phyloP scores from a whole-genome alignment of 108 stramenopile species.

The Pelagomonas calceolata region DNA sequence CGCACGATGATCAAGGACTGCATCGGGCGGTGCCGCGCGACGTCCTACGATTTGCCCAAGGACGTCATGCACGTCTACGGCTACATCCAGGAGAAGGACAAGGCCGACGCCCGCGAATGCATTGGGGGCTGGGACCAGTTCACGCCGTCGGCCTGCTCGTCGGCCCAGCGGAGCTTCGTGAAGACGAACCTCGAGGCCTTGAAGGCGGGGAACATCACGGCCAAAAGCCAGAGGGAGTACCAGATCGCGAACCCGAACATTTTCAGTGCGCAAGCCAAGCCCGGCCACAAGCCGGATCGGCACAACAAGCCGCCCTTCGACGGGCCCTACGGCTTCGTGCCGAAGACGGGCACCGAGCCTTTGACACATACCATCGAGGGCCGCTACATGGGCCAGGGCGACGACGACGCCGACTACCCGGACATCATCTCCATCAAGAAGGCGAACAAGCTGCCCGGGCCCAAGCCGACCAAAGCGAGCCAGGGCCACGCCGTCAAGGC shows the following conservation, averaged over 20 bases:
- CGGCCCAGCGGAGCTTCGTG: not conserved
- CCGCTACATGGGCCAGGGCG: not conserved
- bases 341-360: not conserved
- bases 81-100: not conserved
- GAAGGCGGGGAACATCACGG: not conserved
- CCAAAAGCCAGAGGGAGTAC: not conserved
- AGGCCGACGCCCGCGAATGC: not conserved
- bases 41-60: not conserved
- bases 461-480: not conserved
- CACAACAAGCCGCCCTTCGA: not conserved
- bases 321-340: not conserved
- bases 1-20: not conserved
- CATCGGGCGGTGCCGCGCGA: not conserved
- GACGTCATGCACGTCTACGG: not conserved
- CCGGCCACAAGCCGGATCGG: not conserved
- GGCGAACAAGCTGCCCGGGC: not conserved
- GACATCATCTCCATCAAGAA: not conserved
- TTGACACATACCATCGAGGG: not conserved
- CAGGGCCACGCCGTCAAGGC: not conserved
- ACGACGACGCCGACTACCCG: not conserved
- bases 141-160: not conserved
- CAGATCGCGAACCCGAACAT: not conserved
- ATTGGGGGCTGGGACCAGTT: not conserved
- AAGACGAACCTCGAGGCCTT: not conserved
- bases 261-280: not conserved